Percentiles rank a stretch among this genome's conserved stretches.
These are phyloP conservation scores for Phyllosticta citriasiana DNA, from an alignment of 2,329 filamentous ascomycete genomes.

Conservation along the genomic window DNA sequence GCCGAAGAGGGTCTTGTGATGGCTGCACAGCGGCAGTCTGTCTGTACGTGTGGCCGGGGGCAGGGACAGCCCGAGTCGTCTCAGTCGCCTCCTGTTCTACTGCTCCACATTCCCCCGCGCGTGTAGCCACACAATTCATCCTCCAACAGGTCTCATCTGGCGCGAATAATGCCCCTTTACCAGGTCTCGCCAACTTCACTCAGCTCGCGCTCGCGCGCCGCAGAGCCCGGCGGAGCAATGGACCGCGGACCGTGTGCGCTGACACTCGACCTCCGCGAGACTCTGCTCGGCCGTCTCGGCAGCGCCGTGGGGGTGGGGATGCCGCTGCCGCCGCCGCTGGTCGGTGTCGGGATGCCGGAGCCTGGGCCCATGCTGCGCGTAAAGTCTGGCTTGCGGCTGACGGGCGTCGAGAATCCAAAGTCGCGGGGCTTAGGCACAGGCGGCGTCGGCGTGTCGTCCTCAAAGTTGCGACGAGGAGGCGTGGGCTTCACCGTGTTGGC, in stretches of 20 bases:
- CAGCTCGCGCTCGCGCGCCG: conserved; percentile 30
- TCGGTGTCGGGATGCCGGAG: conserved; percentile 33
- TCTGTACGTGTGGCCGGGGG: neutral
- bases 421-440: conserved; percentile 13
- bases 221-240: neutral
- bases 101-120: neutral
- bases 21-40: too few relatives aligned
- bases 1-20: neutral
- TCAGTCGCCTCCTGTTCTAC: neutral
- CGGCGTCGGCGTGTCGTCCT: neutral
- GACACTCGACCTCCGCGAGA: conserved; percentile 26
- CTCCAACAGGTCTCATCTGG: neutral
- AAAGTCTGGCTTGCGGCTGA: conserved; percentile 32
- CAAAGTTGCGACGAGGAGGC: conserved; percentile 1
- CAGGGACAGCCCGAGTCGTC: neutral
- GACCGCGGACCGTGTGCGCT: conserved; percentile 12
- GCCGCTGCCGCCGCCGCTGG: conserved; percentile 31
- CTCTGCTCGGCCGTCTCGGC: conserved; percentile 43
- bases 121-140: neutral
- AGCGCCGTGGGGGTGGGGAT: conserved; percentile 40
- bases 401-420: conserved; percentile 24
- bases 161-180: conserved; percentile 21
- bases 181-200: conserved; percentile 50
- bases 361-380: conserved; percentile 38
- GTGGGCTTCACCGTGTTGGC: neutral